Percentiles rank a stretch among this genome's conserved stretches.
phyloP scores from a whole-genome alignment of 257 asterid species.

The Petunia axillaris region DNA sequence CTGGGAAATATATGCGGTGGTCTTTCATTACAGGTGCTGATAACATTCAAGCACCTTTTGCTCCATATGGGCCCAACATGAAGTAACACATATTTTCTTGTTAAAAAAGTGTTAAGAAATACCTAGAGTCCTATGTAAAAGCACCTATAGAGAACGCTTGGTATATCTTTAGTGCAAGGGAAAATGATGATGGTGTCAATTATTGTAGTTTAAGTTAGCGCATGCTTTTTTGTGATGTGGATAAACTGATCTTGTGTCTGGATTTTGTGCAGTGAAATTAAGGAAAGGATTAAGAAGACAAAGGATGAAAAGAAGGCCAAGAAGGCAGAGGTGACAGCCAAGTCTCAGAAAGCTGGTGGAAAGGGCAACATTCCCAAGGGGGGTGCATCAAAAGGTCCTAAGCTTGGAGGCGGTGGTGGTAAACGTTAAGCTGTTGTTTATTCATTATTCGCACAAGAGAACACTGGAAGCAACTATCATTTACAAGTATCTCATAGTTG shows the following conservation, averaged over 20 bases:
- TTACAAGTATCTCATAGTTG: constrained; percentile 18
- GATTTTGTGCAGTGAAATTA: constrained; percentile 60
- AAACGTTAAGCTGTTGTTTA: constrained; percentile 50
- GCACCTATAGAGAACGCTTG: background rate
- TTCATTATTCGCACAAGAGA: background rate
- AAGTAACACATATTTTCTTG: too few relatives aligned
- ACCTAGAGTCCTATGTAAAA: too few relatives aligned
- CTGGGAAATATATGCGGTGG: constrained; percentile 51
- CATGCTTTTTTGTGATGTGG: background rate
- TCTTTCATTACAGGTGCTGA: constrained; percentile 64
- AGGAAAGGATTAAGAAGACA: constrained; percentile 86
- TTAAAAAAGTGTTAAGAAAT: too few relatives aligned
- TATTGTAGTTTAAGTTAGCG: background rate
- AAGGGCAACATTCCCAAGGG: constrained; percentile 61
- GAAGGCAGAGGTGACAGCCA: constrained; percentile 69
- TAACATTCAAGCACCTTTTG: constrained; percentile 47
- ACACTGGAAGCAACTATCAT: constrained; percentile 5
- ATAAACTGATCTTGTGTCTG: background rate
- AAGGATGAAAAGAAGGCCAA: constrained; percentile 92
- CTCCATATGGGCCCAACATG: constrained; percentile 68
- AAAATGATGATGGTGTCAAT: background rate
- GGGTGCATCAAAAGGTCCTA: constrained; percentile 65
- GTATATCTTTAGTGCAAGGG: background rate
- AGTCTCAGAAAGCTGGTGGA: constrained; percentile 57
- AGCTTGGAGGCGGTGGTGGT: constrained; percentile 90